phyloP scores from a whole-genome alignment of 768 basidiomycete genomes.

The Suillus plorans region DNA sequence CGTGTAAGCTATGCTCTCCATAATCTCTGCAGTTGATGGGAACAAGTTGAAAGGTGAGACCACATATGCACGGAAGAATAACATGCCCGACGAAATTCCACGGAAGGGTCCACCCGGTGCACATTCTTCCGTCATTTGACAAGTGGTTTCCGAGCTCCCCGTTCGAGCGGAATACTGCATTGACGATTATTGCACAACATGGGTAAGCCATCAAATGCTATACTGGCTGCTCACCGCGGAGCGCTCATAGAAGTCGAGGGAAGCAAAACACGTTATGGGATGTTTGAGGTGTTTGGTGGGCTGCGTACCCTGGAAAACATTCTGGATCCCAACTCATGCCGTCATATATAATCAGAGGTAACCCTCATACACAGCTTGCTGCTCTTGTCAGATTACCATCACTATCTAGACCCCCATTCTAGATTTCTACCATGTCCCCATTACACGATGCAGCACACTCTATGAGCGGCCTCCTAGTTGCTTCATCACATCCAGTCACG shows the following conservation, averaged over 20 bases:
- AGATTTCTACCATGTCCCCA: background rate
- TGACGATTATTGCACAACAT: slow-evolving; percentile 59
- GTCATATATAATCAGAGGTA: slow-evolving; percentile 10
- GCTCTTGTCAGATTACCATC: slow-evolving; percentile 4
- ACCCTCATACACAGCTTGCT: slow-evolving; percentile 9
- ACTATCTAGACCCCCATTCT: background rate
- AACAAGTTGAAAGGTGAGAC: slow-evolving; percentile 40
- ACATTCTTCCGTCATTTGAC: slow-evolving; percentile 61
- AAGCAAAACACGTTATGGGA: slow-evolving; percentile 64
- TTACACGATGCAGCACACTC: background rate
- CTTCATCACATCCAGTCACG: slow-evolving; percentile 18
- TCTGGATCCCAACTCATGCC: slow-evolving; percentile 3
- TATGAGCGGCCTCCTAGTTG: slow-evolving; percentile 1
- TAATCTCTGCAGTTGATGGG: background rate
- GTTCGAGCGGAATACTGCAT: slow-evolving; percentile 44
- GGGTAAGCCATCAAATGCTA: slow-evolving; percentile 44
- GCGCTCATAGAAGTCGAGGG: slow-evolving; percentile 43
- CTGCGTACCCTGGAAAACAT: slow-evolving; percentile 41
- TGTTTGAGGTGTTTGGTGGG: slow-evolving; percentile 59
- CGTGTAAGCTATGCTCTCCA: slow-evolving; percentile 41
- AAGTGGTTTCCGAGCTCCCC: slow-evolving; percentile 38
- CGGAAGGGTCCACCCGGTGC: slow-evolving; percentile 51
- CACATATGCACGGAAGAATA: slow-evolving; percentile 40
- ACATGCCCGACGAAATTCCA: slow-evolving; percentile 44
- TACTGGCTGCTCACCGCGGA: slow-evolving; percentile 50